These are phyloP conservation scores for Allium sativum DNA, from an alignment of 106 monocot species.

Conservation along the genomic window DNA sequence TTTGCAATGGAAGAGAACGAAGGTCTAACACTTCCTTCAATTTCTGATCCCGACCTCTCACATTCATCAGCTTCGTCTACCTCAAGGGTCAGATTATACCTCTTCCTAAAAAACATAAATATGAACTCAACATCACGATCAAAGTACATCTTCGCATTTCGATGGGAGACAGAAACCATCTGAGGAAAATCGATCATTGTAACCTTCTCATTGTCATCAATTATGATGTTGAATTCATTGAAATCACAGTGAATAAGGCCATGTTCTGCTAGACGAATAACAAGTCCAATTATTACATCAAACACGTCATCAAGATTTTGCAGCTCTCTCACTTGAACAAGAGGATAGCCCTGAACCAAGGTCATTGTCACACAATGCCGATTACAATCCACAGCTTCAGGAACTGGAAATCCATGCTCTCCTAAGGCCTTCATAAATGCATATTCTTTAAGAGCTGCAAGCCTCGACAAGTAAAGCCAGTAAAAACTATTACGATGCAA, in stretches of 20 bases:
- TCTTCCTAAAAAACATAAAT: conserved; percentile 88
- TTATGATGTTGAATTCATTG: conserved; percentile 95
- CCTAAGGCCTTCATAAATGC: conserved; percentile 99
- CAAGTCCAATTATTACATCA: conserved; percentile 63
- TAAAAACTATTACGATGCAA: conserved; percentile 65
- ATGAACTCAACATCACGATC: conserved; percentile 93
- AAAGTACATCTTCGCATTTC: conserved; percentile 98
- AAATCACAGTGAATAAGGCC: conserved; percentile 97
- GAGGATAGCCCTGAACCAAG: conserved; percentile 85
- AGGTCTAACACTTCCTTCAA: conserved; percentile 43
- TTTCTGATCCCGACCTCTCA: conserved; percentile 35
- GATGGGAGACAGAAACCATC: conserved; percentile 98
- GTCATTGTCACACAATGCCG: conserved; percentile 96
- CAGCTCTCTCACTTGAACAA: conserved; percentile 80
- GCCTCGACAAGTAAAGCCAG: conserved; percentile 95
- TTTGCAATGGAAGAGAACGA: conserved; percentile 74
- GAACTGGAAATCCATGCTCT: conserved; percentile 94
- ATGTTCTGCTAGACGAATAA: conserved; percentile 87
- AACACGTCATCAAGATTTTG: conserved; percentile 80
- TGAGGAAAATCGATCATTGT: conserved; percentile 99
- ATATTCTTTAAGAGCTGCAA: conserved; percentile 93
- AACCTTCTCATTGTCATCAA: conserved; percentile 83
- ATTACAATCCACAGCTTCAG: conserved; percentile 87
- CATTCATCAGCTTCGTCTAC: conserved; percentile 14
- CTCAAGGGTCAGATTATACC: conserved; percentile 54